Evolutionary conservation across 2,329 filamentous ascomycete genomes (phyloP), one percentile per base, ranked within the genome.

Genomic region (Alternaria panax): DNA sequence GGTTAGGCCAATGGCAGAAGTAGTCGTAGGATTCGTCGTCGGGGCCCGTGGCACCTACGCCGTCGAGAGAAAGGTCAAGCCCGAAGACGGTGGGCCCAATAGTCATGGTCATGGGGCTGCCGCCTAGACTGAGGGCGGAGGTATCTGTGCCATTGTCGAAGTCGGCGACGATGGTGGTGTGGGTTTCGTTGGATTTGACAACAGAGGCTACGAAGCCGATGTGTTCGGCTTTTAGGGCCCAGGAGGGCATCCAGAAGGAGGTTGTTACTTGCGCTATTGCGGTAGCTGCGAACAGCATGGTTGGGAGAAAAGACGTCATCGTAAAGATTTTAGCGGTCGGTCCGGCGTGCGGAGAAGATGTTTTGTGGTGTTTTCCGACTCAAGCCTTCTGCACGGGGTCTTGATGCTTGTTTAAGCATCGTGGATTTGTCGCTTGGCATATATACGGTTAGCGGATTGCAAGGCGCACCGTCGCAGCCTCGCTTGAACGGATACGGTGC

Each of bases 71-170:
- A 6, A 47, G 2, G 12, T 47, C 7, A 1, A 24, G 3, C 2
- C 28, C 51, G 18, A 16, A 53, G 2, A 14, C 8, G 0, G 28
- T 45, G 7, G 51, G 51, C 1, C 40, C 50, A 4, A 52, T 34
- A 25, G 50, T 52, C 25, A 52, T 30, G 50, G 34, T 52, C 8
- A 16, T 0, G 16, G 50, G 36, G 14, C 30, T 20, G 12, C 28
- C 18, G 28, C 4, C 28, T 20, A 52, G 5, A n/a, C 0, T 12
- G 12, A 54, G 40, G 6, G 51, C 51, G 5, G 12, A 16, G 2
- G 8, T n/a, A 25, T 54, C 41, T 28, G 28, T 38, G 6, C 51
- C 51, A 12, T 54, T 34, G 51, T 54, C 51, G 27, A 34, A 54
- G 3, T 22, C 18, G 7, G 42, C 36, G 7, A 40, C 51, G 1